A percentile compares a stretch with the other conserved stretches of the same genome.
phyloP scores from a whole-genome alignment of 805 yeast species.

The Nakazawaea peltata region DNA sequence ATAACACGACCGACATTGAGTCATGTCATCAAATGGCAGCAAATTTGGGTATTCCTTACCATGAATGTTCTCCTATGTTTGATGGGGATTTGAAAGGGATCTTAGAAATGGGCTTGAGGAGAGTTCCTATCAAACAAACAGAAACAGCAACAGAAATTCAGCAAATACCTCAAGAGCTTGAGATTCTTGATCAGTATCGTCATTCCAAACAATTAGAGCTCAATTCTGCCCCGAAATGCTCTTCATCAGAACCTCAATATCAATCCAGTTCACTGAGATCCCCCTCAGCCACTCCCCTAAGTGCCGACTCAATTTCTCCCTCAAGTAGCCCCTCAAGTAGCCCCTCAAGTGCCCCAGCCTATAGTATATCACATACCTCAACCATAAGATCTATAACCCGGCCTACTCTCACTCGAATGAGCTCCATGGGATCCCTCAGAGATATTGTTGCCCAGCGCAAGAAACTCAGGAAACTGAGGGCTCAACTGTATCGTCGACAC shows the following conservation, averaged over 20 bases:
- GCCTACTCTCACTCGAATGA: neutral
- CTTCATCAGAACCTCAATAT: too few species aligned
- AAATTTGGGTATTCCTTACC: slow-evolving; percentile 23
- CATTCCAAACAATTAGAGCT: too few species aligned
- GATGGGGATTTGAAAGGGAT: slow-evolving; percentile 11
- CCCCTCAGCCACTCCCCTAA: too few species aligned
- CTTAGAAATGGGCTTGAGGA: slow-evolving; percentile 14
- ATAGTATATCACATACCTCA: neutral
- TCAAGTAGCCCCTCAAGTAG: too few species aligned
- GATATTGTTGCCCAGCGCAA: too few species aligned
- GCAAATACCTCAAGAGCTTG: neutral
- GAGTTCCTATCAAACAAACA: neutral
- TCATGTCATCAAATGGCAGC: slow-evolving; percentile 22
- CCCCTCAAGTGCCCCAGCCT: neutral
- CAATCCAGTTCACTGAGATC: too few species aligned
- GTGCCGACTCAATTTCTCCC: too few species aligned
- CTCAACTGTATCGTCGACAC: too few species aligned
- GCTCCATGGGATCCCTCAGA: neutral
- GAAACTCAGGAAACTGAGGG: too few species aligned
- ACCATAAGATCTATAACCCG: neutral
- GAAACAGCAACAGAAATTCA: neutral
- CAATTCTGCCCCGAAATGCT: too few species aligned
- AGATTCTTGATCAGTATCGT: too few species aligned
- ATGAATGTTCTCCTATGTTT: slow-evolving; percentile 24
- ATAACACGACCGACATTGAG: slow-evolving; percentile 18